phyloP scores from a whole-genome alignment of 2,329 filamentous ascomycete genomes.

The Claviceps pazoutovae region DNA sequence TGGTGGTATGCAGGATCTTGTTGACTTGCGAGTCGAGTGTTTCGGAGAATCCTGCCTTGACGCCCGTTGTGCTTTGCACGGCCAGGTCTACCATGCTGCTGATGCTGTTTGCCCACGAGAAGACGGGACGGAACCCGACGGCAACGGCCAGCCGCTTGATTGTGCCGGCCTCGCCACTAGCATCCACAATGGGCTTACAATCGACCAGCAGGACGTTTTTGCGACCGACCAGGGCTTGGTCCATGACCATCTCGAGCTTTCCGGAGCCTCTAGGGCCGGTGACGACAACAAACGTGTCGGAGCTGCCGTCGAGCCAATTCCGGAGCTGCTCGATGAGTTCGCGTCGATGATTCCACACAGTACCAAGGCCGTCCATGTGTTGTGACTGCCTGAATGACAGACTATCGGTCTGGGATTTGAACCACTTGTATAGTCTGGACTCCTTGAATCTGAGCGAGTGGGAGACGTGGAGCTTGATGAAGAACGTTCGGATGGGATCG shows the following conservation, averaged over 20 bases:
- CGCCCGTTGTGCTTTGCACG: conserved; percentile 83
- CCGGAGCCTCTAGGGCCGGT: conserved; percentile 86
- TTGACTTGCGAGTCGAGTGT: conserved; percentile 77
- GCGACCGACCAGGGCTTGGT: conserved; percentile 65
- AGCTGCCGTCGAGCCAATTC: conserved; percentile 75
- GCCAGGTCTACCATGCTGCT: conserved; percentile 87
- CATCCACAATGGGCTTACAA: conserved; percentile 86
- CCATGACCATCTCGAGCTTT: conserved; percentile 75
- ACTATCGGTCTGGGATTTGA: conserved; percentile 48
- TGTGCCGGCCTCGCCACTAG: conserved; percentile 71
- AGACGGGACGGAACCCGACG: conserved; percentile 85
- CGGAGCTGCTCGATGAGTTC: conserved; percentile 69
- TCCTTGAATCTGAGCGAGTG: conserved; percentile 61
- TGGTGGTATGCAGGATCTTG: conserved; percentile 80
- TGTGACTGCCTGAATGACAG: conserved; percentile 48
- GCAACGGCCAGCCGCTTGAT: conserved; percentile 68
- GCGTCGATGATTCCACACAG: conserved; percentile 79
- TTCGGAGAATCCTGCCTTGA: conserved; percentile 89
- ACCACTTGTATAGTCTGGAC: conserved; percentile 64
- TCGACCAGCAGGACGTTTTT: conserved; percentile 75
- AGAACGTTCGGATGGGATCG: conserved; percentile 87
- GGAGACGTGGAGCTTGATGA: conserved; percentile 78
- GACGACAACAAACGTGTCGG: conserved; percentile 85
- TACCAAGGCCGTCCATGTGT: conserved; percentile 57
- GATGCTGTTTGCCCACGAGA: conserved; percentile 92